A percentile compares a stretch with the other conserved stretches of the same genome.
phyloP scores from a whole-genome alignment of 2,329 filamentous ascomycete species.

The Colletotrichum noveboracense region DNA sequence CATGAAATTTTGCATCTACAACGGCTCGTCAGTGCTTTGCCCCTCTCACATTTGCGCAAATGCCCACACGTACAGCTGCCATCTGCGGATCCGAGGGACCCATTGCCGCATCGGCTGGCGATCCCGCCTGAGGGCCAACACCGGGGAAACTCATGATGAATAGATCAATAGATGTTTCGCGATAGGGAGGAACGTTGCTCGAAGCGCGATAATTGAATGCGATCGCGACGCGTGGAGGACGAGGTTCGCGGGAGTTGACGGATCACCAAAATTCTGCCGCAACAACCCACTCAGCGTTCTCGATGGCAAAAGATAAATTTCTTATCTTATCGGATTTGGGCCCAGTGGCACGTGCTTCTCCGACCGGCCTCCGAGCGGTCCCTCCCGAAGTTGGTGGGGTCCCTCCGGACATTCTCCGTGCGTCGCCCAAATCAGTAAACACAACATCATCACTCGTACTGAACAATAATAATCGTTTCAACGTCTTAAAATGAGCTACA shows the following conservation, averaged over 20 bases:
- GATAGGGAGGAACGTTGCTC: background rate
- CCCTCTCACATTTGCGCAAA: background rate
- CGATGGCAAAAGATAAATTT: background rate
- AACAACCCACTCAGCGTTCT: conserved; percentile 34
- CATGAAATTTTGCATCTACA: conserved; percentile 81
- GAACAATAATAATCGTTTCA: background rate
- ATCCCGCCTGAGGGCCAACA: background rate
- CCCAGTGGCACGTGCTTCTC: conserved; percentile 4
- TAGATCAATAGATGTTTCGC: background rate
- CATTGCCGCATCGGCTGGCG: conserved; percentile 27
- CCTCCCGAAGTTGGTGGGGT: background rate
- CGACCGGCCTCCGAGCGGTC: background rate
- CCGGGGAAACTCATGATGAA: conserved; percentile 44
- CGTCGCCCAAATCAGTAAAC: background rate
- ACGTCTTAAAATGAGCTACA: conserved; percentile 4
- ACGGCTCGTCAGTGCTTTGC: background rate
- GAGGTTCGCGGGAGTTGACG: conserved; percentile 15
- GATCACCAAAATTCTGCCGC: conserved; percentile 44
- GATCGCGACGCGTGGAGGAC: conserved; percentile 4
- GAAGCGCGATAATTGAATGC: background rate
- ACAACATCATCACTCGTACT: background rate
- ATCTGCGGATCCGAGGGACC: conserved; percentile 56
- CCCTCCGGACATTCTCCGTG: background rate
- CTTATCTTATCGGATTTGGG: conserved; percentile 11
- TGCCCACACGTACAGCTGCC: conserved; percentile 48